A percentile compares a stretch with the other conserved stretches of the same genome.
Conservation (phyloP, 2,329 filamentous ascomycete genomes). For the Cadophora malorum region DNA sequence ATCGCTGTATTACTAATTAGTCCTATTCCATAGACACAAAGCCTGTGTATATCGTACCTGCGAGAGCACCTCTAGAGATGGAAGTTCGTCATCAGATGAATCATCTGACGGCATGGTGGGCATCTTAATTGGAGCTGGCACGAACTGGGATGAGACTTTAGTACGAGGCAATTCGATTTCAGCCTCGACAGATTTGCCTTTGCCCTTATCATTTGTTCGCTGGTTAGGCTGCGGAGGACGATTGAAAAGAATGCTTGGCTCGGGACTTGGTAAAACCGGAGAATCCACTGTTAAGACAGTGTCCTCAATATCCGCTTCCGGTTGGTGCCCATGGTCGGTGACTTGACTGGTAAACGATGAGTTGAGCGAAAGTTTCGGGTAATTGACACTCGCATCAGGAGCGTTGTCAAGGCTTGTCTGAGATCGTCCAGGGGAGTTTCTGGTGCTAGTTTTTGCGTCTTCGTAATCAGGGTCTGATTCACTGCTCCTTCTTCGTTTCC, state of each 20-base stretch:
- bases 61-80: conserved; percentile 39
- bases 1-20: conserved; percentile 33
- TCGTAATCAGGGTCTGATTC: conserved; percentile 17
- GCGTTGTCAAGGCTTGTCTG: conserved; percentile 28
- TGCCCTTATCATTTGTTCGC: not conserved
- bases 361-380: conserved; percentile 44
- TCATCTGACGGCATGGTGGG: conserved; percentile 5
- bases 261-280: conserved; percentile 20
- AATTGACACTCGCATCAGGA: conserved; percentile 34
- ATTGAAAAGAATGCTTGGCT: conserved; percentile 18
- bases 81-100: conserved; percentile 36
- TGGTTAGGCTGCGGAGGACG: conserved; percentile 9
- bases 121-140: not conserved
- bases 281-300: conserved; percentile 30
- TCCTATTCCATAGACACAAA: not conserved
- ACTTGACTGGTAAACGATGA: conserved; percentile 51
- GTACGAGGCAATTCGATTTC: not conserved
- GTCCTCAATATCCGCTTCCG: conserved; percentile 51
- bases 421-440: conserved; percentile 15
- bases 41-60: not conserved
- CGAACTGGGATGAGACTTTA: not conserved
- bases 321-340: conserved; percentile 56
- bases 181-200: not conserved
- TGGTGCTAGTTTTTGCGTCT: conserved; percentile 10
- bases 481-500: conserved; percentile 19